phyloP scores from a whole-genome alignment of 2,329 filamentous ascomycete genomes.

The Ascochyta clinopodiicola region DNA sequence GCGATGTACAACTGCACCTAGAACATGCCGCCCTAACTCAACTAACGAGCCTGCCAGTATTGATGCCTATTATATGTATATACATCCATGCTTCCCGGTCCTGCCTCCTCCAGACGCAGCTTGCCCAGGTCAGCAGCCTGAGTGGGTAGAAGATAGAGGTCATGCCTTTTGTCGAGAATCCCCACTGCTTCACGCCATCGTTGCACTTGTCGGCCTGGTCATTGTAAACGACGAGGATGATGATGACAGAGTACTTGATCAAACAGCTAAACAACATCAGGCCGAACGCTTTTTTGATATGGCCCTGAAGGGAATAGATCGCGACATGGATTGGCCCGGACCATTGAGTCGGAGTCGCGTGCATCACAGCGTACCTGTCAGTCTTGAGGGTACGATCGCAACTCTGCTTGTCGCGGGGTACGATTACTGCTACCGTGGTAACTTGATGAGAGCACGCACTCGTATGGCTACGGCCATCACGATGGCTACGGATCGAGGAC shows the following conservation, averaged over 20 bases:
- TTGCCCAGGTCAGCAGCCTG: not conserved
- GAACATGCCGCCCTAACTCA: not conserved
- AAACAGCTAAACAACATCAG: not conserved
- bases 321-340: slow-evolving; percentile 4
- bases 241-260: not conserved
- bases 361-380: slow-evolving; percentile 5
- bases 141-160: not conserved
- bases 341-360: not conserved
- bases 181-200: slow-evolving; percentile 7
- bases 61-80: slow-evolving; percentile 7
- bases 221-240: not conserved
- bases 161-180: not conserved
- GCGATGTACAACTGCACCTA: not conserved
- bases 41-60: not conserved
- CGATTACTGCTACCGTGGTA: slow-evolving; percentile 12
- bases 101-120: not conserved
- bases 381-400: slow-evolving; percentile 5
- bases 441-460: slow-evolving; percentile 8
- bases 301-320: slow-evolving; percentile 2
- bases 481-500: slow-evolving; percentile 7
- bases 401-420: slow-evolving; percentile 6
- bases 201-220: not conserved
- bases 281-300: not conserved
- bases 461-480: slow-evolving; percentile 12
- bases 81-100: slow-evolving; percentile 11